These are phyloP conservation scores for Phaeoacremonium minimum DNA, from an alignment of 2,329 filamentous ascomycete genomes.

Conservation along the genomic window DNA sequence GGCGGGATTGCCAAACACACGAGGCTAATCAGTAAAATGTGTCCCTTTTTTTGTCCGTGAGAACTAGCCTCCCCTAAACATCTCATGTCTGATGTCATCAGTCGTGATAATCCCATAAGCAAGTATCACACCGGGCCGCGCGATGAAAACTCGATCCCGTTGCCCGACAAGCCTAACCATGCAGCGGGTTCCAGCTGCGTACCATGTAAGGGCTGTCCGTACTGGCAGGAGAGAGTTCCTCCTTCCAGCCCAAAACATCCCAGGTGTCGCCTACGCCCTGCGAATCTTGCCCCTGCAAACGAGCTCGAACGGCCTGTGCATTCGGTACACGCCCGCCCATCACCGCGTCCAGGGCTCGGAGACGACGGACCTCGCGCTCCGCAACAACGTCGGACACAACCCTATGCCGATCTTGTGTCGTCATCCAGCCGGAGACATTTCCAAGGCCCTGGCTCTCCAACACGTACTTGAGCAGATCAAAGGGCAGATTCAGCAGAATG, in stretches of 20 bases:
- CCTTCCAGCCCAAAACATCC: conserved; percentile 46
- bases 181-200: conserved; percentile 38
- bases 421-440: conserved; percentile 44
- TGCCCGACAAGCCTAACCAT: no score
- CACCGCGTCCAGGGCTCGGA: conserved; percentile 37
- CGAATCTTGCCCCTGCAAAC: conserved; percentile 31
- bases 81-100: no score
- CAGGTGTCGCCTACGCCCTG: conserved; percentile 32
- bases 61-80: no score
- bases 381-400: conserved; percentile 45
- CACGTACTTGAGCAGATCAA: conserved; percentile 59
- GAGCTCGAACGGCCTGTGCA: conserved; percentile 26
- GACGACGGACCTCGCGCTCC: conserved; percentile 54
- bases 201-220: conserved; percentile 36
- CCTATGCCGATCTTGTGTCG: conserved; percentile 38
- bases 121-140: no score
- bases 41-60: no score
- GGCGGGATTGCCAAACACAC: no score
- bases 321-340: conserved; percentile 26
- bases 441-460: conserved; percentile 58
- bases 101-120: no score
- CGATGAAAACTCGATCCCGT: no score
- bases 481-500: conserved; percentile 66
- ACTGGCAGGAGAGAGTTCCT: conserved; percentile 33
- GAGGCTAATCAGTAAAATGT: no score